Evolutionary conservation across 1,284 basidiomycete species (phyloP).

Genomic region (Fomitopsis betulina): DNA sequence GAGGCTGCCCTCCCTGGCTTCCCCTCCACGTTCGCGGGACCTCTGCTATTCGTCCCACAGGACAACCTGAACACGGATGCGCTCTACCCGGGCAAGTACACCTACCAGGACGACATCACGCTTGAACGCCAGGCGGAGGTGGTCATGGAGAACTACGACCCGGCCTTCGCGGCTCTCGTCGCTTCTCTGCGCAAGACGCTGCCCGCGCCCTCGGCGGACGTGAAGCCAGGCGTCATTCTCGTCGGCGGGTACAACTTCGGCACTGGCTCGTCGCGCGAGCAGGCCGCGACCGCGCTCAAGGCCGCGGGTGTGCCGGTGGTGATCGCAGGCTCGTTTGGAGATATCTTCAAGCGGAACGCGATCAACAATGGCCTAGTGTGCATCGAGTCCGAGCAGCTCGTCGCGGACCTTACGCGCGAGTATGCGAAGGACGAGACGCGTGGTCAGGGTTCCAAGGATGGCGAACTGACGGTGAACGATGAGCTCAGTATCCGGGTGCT

Average conservation of each 20-base stretch:
- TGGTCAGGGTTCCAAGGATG: conserved; percentile 71
- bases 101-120: conserved; percentile 99
- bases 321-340: conserved; percentile 95
- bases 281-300: conserved; percentile 96
- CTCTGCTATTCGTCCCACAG: conserved; percentile 89
- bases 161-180: conserved; percentile 76
- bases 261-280: conserved; percentile 97
- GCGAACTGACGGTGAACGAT: conserved; percentile 79
- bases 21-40: conserved; percentile 80
- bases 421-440: conserved; percentile 74
- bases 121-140: conserved; percentile 91
- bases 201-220: conserved; percentile 12
- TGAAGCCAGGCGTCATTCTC: conserved; percentile 64
- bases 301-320: conserved; percentile 92
- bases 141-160: conserved; percentile 99
- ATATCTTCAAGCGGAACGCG: conserved; percentile 98
- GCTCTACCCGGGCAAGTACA: conserved; percentile 99
- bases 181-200: conserved; percentile 45
- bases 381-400: conserved; percentile 87
- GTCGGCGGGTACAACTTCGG: conserved; percentile 98
- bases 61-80: conserved; percentile 99
- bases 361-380: conserved; percentile 99
- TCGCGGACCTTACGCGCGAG: conserved; percentile 75
- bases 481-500: conserved; percentile 63
- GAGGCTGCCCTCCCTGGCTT: conserved; percentile 78